Percentiles rank a stretch among this genome's conserved stretches.
Conservation (phyloP, 768 basidiomycete genomes). For the Chalciporus piperatus region DNA sequence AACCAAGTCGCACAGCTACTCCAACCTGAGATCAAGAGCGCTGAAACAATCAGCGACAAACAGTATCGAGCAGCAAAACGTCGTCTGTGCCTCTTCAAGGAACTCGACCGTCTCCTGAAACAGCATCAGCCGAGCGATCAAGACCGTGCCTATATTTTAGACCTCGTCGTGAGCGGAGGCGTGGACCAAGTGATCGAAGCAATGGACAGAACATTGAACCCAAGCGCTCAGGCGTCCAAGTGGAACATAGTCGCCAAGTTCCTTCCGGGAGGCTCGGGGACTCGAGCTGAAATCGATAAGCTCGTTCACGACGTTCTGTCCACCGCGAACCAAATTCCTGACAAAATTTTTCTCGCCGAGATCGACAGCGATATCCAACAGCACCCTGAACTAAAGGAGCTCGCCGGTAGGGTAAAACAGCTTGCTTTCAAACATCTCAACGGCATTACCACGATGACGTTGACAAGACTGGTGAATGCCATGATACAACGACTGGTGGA, state of each 20-base stretch:
- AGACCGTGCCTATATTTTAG: not conserved
- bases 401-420: not conserved
- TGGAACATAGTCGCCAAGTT: not conserved
- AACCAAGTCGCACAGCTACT: not conserved
- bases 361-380: not conserved
- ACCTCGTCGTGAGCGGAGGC: conserved; percentile 1
- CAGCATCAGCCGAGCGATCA: not conserved
- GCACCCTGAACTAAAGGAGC: not conserved
- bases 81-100: conserved; percentile 11
- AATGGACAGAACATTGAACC: not conserved
- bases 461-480: not conserved
- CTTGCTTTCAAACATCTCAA: not conserved
- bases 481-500: conserved; percentile 1
- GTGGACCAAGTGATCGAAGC: not conserved
- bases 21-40: not conserved
- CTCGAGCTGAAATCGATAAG: not conserved
- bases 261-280: not conserved
- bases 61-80: conserved; percentile 16
- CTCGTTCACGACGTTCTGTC: not conserved
- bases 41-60: conserved; percentile 3
- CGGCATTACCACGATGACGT: not conserved
- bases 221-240: not conserved
- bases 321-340: not conserved
- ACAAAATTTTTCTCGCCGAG: not conserved
- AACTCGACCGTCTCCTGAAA: not conserved